Evolutionary conservation across 2,329 filamentous ascomycete genomes (phyloP).

Genomic region (Chalara sp.): DNA sequence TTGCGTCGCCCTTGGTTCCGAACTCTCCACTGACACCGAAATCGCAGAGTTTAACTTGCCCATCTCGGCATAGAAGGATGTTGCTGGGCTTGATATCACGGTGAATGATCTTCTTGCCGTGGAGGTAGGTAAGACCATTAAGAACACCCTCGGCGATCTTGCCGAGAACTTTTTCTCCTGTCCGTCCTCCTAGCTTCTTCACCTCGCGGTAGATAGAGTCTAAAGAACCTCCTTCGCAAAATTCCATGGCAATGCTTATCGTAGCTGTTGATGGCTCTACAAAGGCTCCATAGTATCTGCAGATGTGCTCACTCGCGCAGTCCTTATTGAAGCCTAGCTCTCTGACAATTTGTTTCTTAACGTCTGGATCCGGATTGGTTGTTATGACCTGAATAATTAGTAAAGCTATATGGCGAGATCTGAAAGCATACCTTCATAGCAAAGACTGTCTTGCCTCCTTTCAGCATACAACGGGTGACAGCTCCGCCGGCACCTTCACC

Average conservation of each 20-base stretch:
- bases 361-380: conserved; percentile 93
- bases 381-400: conserved; percentile 71
- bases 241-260: conserved; percentile 98
- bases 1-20: conserved; percentile 95
- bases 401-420: conserved; percentile 4
- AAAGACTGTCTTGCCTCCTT: conserved; percentile 89
- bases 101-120: conserved; percentile 95
- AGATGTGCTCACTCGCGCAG: conserved; percentile 93
- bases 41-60: conserved; percentile 95
- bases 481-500: conserved; percentile 95
- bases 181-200: conserved; percentile 87
- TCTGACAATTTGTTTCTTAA: conserved; percentile 96
- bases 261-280: conserved; percentile 93
- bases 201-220: conserved; percentile 98
- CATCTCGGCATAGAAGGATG: conserved; percentile 85
- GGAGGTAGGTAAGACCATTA: conserved; percentile 88
- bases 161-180: conserved; percentile 93
- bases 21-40: conserved; percentile 98
- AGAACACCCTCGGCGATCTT: conserved; percentile 95
- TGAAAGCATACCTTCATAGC: conserved; percentile 73
- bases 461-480: conserved; percentile 84
- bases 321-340: conserved; percentile 98
- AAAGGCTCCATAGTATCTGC: conserved; percentile 94
- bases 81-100: conserved; percentile 98
- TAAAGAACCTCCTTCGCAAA: conserved; percentile 91